Conservation (phyloP, 2,329 filamentous ascomycete species). For the Cercospora berteroae region DNA sequence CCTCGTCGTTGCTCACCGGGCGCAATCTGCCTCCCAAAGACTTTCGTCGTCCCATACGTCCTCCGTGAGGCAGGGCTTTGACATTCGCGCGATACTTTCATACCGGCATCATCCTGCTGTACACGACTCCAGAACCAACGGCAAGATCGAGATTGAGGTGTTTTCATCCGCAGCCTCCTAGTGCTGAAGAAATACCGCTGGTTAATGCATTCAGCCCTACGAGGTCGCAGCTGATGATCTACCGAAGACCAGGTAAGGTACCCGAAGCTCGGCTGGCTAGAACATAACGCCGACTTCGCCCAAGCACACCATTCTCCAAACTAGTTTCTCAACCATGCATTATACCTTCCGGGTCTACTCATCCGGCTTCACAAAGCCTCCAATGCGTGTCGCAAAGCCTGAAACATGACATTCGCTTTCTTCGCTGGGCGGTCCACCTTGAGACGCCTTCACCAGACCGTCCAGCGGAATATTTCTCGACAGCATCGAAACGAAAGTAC, state of each 20-base stretch:
- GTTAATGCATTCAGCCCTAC: conserved; percentile 10
- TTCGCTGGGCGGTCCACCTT: conserved; percentile 33
- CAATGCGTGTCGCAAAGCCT: conserved; percentile 15
- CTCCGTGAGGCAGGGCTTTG: not conserved
- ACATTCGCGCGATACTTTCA: not conserved
- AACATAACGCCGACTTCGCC: conserved; percentile 7
- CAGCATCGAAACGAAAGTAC: conserved; percentile 26
- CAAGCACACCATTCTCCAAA: not conserved
- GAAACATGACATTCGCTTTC: conserved; percentile 30
- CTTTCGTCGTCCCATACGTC: not conserved
- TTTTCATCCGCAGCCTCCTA: not conserved
- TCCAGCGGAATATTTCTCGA: conserved; percentile 35
- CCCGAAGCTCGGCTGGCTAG: not conserved
- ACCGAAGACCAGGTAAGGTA: not conserved
- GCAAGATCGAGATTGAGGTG: too few relatives aligned
- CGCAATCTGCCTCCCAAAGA: conserved; percentile 13
- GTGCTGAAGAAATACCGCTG: not conserved
- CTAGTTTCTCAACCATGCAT: conserved; percentile 6
- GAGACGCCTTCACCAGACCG: conserved; percentile 35
- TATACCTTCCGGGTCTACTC: not conserved
- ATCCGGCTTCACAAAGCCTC: not conserved
- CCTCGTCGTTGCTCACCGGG: conserved; percentile 1
- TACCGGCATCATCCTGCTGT: not conserved
- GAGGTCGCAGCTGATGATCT: not conserved
- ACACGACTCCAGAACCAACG: too few relatives aligned